Evolutionary conservation across 169 alveolate species (phyloP).

Genomic region (Eimeria tenella): DNA sequence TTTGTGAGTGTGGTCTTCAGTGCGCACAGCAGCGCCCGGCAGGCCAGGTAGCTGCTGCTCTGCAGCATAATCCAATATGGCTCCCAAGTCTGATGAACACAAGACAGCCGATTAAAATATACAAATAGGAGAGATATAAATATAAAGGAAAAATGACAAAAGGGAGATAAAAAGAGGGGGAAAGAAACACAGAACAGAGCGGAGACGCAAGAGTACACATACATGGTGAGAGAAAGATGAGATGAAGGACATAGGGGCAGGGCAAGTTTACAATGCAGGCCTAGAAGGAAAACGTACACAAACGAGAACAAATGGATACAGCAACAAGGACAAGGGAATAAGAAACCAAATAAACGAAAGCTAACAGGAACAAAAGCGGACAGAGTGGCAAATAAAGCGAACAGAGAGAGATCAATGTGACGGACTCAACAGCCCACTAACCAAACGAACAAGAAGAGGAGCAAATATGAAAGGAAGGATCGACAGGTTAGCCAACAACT

Average conservation of each 20-base stretch:
- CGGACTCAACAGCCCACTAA: neutral
- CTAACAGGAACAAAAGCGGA: neutral
- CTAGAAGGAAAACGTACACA: too few species aligned
- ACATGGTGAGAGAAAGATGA: too few species aligned
- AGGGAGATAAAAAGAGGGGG: neutral
- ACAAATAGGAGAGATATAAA: neutral
- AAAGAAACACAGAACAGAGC: too few species aligned
- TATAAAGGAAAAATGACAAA: neutral
- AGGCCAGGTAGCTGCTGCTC: constrained; percentile 44
- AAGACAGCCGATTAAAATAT: neutral
- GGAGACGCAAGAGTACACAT: too few species aligned
- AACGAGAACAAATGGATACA: too few species aligned
- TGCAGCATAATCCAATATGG: constrained; percentile 71
- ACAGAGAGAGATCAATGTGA: neutral
- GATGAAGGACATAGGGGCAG: too few species aligned
- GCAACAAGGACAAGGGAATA: too few species aligned
- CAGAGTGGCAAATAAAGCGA: neutral
- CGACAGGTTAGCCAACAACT: neutral
- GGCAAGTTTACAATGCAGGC: too few species aligned
- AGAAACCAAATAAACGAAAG: too few species aligned
- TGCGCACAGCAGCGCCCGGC: neutral
- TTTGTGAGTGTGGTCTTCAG: neutral
- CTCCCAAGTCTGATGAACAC: constrained; percentile 44
- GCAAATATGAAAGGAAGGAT: neutral
- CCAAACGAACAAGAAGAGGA: neutral